Conservation (phyloP, 2,329 filamentous ascomycete species). For the Calonectria multiphialidica region DNA sequence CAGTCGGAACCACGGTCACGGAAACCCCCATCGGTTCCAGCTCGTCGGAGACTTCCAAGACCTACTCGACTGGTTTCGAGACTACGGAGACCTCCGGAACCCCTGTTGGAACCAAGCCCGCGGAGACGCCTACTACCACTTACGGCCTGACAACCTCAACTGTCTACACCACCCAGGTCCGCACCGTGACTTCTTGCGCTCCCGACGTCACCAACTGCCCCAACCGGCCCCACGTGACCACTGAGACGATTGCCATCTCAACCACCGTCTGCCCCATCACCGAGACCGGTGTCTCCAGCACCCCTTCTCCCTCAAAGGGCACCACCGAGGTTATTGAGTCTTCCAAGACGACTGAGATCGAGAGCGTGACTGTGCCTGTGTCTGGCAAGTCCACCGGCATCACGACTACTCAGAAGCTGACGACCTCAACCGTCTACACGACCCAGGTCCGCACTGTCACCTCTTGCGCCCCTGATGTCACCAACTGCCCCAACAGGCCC, state of each 20-base stretch:
- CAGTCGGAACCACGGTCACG: too few relatives aligned
- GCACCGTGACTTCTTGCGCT: constrained; percentile 47
- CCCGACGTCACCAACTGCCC: constrained; percentile 48
- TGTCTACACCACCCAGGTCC: constrained; percentile 44
- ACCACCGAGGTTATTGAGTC: background rate
- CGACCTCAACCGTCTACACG: constrained; percentile 49
- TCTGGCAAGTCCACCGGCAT: background rate
- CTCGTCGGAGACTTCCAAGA: too few relatives aligned
- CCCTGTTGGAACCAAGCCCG: too few relatives aligned
- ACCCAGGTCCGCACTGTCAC: constrained; percentile 46
- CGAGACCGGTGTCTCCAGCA: background rate
- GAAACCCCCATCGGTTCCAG: too few relatives aligned
- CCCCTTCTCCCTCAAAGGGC: background rate
- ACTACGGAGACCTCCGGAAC: constrained; percentile 10
- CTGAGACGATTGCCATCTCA: constrained; percentile 45
- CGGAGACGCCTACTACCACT: constrained; percentile 22
- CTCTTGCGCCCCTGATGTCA: constrained; percentile 46
- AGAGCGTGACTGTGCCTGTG: background rate
- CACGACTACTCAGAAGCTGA: constrained; percentile 26
- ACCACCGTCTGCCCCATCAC: constrained; percentile 46
- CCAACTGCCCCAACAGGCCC: constrained; percentile 43
- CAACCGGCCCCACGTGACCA: constrained; percentile 39
- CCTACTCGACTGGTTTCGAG: too few relatives aligned
- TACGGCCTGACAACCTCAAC: constrained; percentile 46
- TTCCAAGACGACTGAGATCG: background rate